These are phyloP conservation scores for Symbiodinium natans DNA, from an alignment of 73 alveolate genomes.

Conservation along the genomic window DNA sequence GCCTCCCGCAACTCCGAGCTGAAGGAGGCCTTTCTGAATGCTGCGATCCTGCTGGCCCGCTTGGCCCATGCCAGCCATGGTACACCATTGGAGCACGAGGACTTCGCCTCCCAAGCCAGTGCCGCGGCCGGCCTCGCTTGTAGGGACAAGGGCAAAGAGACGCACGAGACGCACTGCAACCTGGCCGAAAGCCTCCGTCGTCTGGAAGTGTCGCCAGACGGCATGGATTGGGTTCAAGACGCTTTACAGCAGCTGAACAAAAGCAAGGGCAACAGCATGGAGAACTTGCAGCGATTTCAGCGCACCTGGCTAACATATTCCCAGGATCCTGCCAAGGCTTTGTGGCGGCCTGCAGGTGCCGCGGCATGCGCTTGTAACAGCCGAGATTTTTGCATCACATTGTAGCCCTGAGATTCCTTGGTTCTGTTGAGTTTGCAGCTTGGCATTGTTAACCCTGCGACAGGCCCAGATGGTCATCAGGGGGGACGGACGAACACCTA, in stretches of 20 bases:
- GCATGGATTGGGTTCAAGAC: background rate
- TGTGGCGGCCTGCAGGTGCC: constrained; percentile 22
- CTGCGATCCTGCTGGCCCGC: background rate
- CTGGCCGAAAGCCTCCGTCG: constrained; percentile 2
- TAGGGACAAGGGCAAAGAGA: background rate
- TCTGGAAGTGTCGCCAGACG: background rate
- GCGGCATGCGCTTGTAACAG: background rate
- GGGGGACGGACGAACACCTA: constrained; percentile 18
- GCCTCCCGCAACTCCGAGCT: constrained; percentile 3
- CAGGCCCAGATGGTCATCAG: constrained; percentile 13
- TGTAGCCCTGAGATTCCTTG: no score
- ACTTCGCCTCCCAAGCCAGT: background rate
- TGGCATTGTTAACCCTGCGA: background rate
- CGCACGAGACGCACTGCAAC: background rate
- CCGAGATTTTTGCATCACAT: no score
- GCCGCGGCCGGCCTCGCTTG: constrained; percentile 28
- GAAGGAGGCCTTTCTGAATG: background rate
- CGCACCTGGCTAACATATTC: constrained; percentile 18
- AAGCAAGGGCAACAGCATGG: background rate
- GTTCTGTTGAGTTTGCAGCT: no score
- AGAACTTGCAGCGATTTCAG: background rate
- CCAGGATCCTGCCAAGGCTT: background rate
- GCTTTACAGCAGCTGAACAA: background rate
- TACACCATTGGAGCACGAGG: constrained; percentile 23
- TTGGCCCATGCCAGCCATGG: constrained; percentile 12